phyloP scores from a whole-genome alignment of 1,284 basidiomycete species.

The Moesziomyces parantarcticus region DNA sequence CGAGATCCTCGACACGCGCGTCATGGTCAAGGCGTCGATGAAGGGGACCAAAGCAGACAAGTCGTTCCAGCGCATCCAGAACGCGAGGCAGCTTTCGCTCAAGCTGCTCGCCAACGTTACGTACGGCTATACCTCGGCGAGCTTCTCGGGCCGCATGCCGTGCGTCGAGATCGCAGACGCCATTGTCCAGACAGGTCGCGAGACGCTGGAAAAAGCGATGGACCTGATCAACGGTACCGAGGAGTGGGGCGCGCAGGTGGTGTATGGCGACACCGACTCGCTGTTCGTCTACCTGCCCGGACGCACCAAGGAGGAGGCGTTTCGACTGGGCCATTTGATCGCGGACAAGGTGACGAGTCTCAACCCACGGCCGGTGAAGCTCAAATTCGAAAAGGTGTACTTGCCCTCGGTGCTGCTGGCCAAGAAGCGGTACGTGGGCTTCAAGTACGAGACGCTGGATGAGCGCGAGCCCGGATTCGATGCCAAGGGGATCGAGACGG shows the following conservation, averaged over 20 bases:
- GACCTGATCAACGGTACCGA: slow-evolving; percentile 75
- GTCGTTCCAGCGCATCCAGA: slow-evolving; percentile 63
- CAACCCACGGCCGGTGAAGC: slow-evolving; percentile 90
- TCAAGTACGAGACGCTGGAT: slow-evolving; percentile 87
- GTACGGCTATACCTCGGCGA: slow-evolving; percentile 93
- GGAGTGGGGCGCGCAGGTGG: slow-evolving; percentile 87
- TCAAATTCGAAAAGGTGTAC: slow-evolving; percentile 99
- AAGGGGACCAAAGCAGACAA: slow-evolving; percentile 81
- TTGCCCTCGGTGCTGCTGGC: slow-evolving; percentile 91
- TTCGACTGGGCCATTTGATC: slow-evolving; percentile 90
- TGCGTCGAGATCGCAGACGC: slow-evolving; percentile 97
- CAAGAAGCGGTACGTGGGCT: slow-evolving; percentile 96
- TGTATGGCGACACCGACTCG: slow-evolving; percentile 99
- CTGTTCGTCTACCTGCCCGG: slow-evolving; percentile 90
- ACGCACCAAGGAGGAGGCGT: slow-evolving; percentile 90
- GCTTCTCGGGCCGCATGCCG: slow-evolving; percentile 95
- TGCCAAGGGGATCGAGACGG: slow-evolving; percentile 97
- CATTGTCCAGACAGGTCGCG: slow-evolving; percentile 94
- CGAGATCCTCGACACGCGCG: slow-evolving; percentile 92
- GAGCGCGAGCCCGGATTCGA: slow-evolving; percentile 86
- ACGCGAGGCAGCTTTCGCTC: slow-evolving; percentile 62
- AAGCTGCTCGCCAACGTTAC: slow-evolving; percentile 67
- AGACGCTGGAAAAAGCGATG: slow-evolving; percentile 95
- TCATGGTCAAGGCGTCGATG: slow-evolving; percentile 97
- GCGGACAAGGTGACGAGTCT: slow-evolving; percentile 84